A percentile compares a stretch with the other conserved stretches of the same genome.
Evolutionary conservation across 768 basidiomycete species (phyloP).

Genomic region (Rhizopogon sp.): DNA sequence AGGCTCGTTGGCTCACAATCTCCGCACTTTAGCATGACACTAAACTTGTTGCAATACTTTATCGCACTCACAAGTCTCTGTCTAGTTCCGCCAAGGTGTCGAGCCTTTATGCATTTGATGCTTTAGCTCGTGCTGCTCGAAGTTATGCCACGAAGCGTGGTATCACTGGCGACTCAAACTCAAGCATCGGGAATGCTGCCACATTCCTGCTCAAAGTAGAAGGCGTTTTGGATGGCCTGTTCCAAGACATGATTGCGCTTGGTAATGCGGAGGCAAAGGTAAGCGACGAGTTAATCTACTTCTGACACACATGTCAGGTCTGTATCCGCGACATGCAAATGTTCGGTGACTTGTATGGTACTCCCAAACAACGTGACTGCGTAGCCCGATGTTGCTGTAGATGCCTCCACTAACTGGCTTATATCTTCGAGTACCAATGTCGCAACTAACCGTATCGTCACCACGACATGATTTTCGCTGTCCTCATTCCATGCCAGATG

Average conservation of each 20-base stretch:
- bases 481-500: conserved; percentile 25
- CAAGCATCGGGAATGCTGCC: conserved; percentile 63
- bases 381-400: conserved; percentile 7
- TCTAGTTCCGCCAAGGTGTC: conserved; percentile 66
- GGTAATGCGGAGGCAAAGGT: conserved; percentile 79
- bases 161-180: conserved; percentile 49
- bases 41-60: conserved; percentile 82
- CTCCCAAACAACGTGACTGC: background rate
- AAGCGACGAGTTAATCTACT: conserved; percentile 35
- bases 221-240: conserved; percentile 83
- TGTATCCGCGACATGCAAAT: background rate
- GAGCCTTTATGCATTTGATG: conserved; percentile 92
- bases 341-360: conserved; percentile 6
- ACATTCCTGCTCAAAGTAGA: conserved; percentile 88
- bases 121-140: conserved; percentile 81
- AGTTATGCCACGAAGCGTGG: conserved; percentile 61
- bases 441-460: conserved; percentile 22
- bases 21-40: conserved; percentile 63
- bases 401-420: conserved; percentile 1
- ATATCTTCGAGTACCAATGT: conserved; percentile 4
- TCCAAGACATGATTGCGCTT: conserved; percentile 74
- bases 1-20: background rate
- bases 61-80: conserved; percentile 83
- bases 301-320: background rate
- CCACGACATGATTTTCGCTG: conserved; percentile 10